phyloP scores from a whole-genome alignment of 2,329 filamentous ascomycete genomes.

The Stachybotrys echinatus region DNA sequence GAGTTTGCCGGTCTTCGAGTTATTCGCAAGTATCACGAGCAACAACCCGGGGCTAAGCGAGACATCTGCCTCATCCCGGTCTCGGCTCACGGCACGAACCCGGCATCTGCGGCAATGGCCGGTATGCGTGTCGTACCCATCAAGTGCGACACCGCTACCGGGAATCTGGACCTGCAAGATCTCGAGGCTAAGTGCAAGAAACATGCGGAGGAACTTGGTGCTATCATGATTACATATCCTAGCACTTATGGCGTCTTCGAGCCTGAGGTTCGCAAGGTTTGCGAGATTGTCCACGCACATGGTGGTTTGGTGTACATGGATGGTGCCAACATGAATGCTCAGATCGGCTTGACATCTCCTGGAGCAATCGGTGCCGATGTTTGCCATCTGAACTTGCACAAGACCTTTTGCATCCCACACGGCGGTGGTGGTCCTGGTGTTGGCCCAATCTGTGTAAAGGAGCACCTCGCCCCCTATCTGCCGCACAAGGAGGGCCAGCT shows the following conservation, averaged over 20 bases:
- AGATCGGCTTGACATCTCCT: constrained; percentile 90
- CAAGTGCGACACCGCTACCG: constrained; percentile 82
- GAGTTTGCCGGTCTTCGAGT: constrained; percentile 87
- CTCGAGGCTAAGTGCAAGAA: constrained; percentile 87
- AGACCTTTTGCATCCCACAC: constrained; percentile 98
- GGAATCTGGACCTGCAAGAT: constrained; percentile 84
- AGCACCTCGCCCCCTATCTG: constrained; percentile 72
- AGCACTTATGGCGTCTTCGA: constrained; percentile 95
- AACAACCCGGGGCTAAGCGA: constrained; percentile 53
- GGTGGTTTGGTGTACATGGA: constrained; percentile 99
- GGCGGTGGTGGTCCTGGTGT: constrained; percentile 92
- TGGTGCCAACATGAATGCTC: constrained; percentile 96
- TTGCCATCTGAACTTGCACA: constrained; percentile 95
- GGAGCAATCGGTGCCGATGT: constrained; percentile 97
- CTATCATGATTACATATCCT: constrained; percentile 96
- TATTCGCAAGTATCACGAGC: constrained; percentile 73
- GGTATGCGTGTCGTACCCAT: constrained; percentile 91
- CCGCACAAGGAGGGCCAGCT: constrained; percentile 28
- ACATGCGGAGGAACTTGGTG: constrained; percentile 77
- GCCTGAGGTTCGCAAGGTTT: constrained; percentile 80
- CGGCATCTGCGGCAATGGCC: constrained; percentile 90
- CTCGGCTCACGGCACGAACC: constrained; percentile 93
- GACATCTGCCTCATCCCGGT: constrained; percentile 93
- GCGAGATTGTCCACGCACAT: constrained; percentile 76
- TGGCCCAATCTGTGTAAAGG: constrained; percentile 86